These are phyloP conservation scores for Copromyces sp. DNA, from an alignment of 495 filamentous ascomycete genomes.

Conservation along the genomic window DNA sequence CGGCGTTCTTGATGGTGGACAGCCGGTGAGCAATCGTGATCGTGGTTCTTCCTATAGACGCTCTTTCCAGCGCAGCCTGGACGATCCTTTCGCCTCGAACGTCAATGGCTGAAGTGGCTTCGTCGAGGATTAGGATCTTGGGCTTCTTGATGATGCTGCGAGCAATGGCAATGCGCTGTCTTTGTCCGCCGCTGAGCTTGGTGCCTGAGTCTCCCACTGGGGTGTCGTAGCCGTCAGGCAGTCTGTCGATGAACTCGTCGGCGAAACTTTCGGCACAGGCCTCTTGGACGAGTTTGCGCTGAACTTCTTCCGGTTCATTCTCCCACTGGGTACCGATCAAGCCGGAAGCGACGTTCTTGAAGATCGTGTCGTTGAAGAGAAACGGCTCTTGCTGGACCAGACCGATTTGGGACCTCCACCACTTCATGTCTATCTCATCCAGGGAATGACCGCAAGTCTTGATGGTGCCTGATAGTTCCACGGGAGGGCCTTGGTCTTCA, in stretches of 20 bases:
- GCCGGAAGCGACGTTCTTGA: constrained; percentile 51
- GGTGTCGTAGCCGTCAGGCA: constrained; percentile 54
- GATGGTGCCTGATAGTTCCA: constrained; percentile 40
- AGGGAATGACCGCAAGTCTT: constrained; percentile 47
- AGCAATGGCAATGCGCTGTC: constrained; percentile 64
- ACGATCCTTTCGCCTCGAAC: constrained; percentile 57
- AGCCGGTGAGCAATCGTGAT: constrained; percentile 71
- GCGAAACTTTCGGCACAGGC: constrained; percentile 50
- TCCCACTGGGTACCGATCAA: constrained; percentile 50
- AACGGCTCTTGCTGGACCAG: constrained; percentile 66
- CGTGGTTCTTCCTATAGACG: constrained; percentile 59
- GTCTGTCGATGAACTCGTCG: constrained; percentile 47
- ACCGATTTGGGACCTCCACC: constrained; percentile 59
- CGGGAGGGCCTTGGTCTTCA: constrained; percentile 29
- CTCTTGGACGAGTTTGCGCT: constrained; percentile 43
- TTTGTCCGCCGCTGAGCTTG: constrained; percentile 44
- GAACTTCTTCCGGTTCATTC: constrained; percentile 38
- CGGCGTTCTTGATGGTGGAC: constrained; percentile 58
- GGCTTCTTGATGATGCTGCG: constrained; percentile 63
- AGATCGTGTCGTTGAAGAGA: constrained; percentile 63
- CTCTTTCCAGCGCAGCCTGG: constrained; percentile 57
- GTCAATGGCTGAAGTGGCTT: constrained; percentile 73
- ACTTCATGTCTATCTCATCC: constrained; percentile 46
- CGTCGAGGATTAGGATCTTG: constrained; percentile 70
- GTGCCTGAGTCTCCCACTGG: constrained; percentile 40